phyloP scores from a whole-genome alignment of 2,329 filamentous ascomycete species.

The Rutstroemia sydowiana region DNA sequence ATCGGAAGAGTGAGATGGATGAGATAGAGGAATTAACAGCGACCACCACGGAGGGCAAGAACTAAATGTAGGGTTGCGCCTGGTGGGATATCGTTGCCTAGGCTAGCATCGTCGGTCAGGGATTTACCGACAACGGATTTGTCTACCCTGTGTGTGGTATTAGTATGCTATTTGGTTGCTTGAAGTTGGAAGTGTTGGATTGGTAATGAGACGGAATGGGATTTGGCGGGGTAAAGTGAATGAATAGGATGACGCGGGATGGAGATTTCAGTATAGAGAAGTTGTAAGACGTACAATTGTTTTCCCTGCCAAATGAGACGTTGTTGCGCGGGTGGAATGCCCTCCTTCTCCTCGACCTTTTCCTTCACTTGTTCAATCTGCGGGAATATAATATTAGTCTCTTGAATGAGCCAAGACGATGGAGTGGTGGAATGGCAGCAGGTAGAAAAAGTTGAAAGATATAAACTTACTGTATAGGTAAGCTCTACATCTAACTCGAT shows the following conservation, averaged over 20 bases:
- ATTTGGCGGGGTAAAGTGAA: not conserved
- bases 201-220: not conserved
- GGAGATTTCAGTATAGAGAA: no score
- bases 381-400: not conserved
- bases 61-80: slow-evolving; percentile 94
- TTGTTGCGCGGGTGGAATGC: slow-evolving; percentile 94
- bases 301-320: slow-evolving; percentile 94
- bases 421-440: no score
- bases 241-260: not conserved
- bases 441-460: no score
- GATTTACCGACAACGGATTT: slow-evolving; percentile 91
- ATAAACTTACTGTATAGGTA: slow-evolving; percentile 68
- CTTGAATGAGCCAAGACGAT: not conserved
- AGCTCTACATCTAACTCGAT: slow-evolving; percentile 97
- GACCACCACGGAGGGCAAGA: slow-evolving; percentile 80
- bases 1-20: not conserved
- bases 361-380: slow-evolving; percentile 96
- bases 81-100: slow-evolving; percentile 73
- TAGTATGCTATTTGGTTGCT: not conserved
- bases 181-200: not conserved
- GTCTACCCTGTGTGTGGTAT: slow-evolving; percentile 61
- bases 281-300: slow-evolving; percentile 91
- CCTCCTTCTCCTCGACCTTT: slow-evolving; percentile 97
- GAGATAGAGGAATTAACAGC: not conserved
- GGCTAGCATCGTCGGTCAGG: no score